Evolutionary conservation across 1,139 yeast species (phyloP), one percentile per base, ranked within the genome.

Genomic region (Candida glucosophila): DNA sequence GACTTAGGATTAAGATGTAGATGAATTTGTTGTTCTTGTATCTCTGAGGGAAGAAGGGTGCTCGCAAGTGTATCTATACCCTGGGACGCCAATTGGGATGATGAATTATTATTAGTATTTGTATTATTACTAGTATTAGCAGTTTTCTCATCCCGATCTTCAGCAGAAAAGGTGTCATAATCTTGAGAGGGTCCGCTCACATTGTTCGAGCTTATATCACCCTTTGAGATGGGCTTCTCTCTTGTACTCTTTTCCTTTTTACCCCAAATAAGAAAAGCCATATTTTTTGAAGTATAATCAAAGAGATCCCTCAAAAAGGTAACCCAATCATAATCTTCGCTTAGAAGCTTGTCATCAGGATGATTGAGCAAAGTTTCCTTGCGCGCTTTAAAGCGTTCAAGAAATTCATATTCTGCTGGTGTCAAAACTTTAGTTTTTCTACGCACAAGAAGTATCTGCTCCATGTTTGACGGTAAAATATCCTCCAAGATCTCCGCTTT

Each of bases 251-350:
- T 62, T 12, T 72, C 71, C 41, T 63, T 67, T 39, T 68, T 72
- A 12, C 88, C 90, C 80, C 82, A 78, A 8, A 79, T 66, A 22
- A 78, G 57, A 31, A 73, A 65, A 5, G 82, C 80, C 59, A 78
- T 74, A 46, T 82, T 80, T 41, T 77, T 81, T 23, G 77, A 66
- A 13, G 83, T 77, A 43, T 82, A 86, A 25, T 80, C 94, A 34
- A 82, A 68, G 23, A 90, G 50, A 37, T 81, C 92, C 39, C 74
- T 77, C 35, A 52, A 41, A 30, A 52, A 52, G 28, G 49, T 39
- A 30, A 52, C 49, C 58, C 58, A 52, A 26, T 50, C 56, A 23
- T 47, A 52, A 24, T 52, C 56, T 30, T 49, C 54, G 34, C 53
- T 41, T 22, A 52, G 36, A 76, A 65, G 28, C 31, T 43, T 27